These are phyloP conservation scores for Xylaria cubensis DNA, from an alignment of 495 filamentous ascomycete species.

Conservation along the genomic window DNA sequence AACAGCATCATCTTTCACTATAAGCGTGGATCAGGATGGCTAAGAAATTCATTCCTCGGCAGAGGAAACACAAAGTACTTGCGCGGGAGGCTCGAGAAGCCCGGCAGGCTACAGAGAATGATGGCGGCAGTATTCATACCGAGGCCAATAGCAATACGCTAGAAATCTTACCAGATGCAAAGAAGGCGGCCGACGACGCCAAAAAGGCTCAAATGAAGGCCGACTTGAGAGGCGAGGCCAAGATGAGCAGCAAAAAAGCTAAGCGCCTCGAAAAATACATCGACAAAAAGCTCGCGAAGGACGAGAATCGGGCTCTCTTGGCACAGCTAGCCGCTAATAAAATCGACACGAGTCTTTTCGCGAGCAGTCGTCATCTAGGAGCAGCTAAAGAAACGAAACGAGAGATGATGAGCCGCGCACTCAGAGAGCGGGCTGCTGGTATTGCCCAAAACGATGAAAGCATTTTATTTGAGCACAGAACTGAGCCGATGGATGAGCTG, in stretches of 20 bases:
- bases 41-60: slow-evolving; percentile 73
- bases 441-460: slow-evolving; percentile 51
- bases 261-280: slow-evolving; percentile 98
- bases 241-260: slow-evolving; percentile 87
- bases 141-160: slow-evolving; percentile 70
- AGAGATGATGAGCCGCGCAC: slow-evolving; percentile 64
- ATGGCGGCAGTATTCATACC: slow-evolving; percentile 25
- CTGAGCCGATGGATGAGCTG: slow-evolving; percentile 39
- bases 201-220: slow-evolving; percentile 63
- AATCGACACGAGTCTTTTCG: slow-evolving; percentile 80
- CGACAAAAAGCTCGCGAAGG: slow-evolving; percentile 92
- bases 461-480: slow-evolving; percentile 44
- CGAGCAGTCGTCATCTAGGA: slow-evolving; percentile 79
- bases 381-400: slow-evolving; percentile 68
- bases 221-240: slow-evolving; percentile 72
- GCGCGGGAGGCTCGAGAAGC: slow-evolving; percentile 57
- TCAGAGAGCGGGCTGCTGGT: slow-evolving; percentile 65
- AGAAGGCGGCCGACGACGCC: slow-evolving; percentile 71
- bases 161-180: slow-evolving; percentile 68
- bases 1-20: slow-evolving; percentile 20
- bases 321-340: slow-evolving; percentile 79
- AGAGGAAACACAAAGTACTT: slow-evolving; percentile 77
- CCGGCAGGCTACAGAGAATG: slow-evolving; percentile 45
- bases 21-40: slow-evolving; percentile 59
- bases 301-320: slow-evolving; percentile 85